Evolutionary conservation across 1,284 basidiomycete genomes (phyloP).

Genomic region (Ustilago bromivora): DNA sequence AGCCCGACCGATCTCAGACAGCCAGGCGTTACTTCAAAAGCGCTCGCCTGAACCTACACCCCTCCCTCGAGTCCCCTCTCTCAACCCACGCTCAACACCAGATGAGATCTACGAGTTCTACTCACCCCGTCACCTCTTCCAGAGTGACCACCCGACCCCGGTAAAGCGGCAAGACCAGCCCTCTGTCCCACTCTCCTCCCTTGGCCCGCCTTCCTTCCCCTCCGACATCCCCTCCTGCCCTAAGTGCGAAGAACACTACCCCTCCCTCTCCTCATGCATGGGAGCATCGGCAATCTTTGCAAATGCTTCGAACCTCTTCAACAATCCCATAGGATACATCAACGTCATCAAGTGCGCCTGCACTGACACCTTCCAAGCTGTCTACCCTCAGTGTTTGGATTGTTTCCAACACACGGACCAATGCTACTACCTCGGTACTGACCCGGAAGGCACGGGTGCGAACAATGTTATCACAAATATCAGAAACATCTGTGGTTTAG

Average conservation of each 20-base stretch:
- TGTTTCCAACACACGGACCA: slow-evolving; percentile 71
- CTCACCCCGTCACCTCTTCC: slow-evolving; percentile 21
- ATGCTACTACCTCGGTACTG: slow-evolving; percentile 58
- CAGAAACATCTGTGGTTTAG: slow-evolving; percentile 56
- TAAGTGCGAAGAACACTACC: slow-evolving; percentile 56
- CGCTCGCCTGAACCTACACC: slow-evolving; percentile 36
- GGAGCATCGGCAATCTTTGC: slow-evolving; percentile 50
- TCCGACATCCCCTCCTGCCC: slow-evolving; percentile 51
- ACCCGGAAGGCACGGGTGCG: slow-evolving; percentile 61
- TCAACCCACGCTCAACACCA: slow-evolving; percentile 35
- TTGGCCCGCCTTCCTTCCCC: slow-evolving; percentile 54
- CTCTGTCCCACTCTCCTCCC: slow-evolving; percentile 42
- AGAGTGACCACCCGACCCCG: not conserved
- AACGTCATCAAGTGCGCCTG: slow-evolving; percentile 77
- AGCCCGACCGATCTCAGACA: slow-evolving; percentile 18
- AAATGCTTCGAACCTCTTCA: slow-evolving; percentile 58
- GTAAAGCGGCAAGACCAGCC: slow-evolving; percentile 45
- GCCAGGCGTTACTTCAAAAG: slow-evolving; percentile 2
- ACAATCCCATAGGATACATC: slow-evolving; percentile 57
- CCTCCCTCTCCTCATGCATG: slow-evolving; percentile 56
- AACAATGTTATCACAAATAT: slow-evolving; percentile 47
- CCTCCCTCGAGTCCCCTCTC: slow-evolving; percentile 20
- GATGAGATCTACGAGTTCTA: slow-evolving; percentile 54
- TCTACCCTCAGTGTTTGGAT: slow-evolving; percentile 79
- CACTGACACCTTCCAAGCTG: slow-evolving; percentile 76